These are phyloP conservation scores for Secale cereale DNA, from an alignment of 176 grass and related monocot species.

Conservation along the genomic window DNA sequence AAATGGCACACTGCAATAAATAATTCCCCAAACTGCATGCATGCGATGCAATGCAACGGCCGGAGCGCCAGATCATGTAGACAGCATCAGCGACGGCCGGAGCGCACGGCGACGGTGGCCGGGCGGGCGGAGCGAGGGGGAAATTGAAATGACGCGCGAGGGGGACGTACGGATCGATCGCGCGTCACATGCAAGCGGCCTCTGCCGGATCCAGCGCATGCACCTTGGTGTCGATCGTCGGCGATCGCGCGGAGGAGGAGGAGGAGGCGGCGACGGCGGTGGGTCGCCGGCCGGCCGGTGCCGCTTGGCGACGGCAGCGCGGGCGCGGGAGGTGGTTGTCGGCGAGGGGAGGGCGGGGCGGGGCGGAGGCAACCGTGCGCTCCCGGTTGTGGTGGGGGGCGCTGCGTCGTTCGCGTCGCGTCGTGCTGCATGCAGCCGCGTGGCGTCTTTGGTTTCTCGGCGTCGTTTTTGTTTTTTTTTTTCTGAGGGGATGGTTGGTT, in stretches of 20 bases:
- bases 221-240: not conserved
- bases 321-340: not conserved
- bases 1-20: not conserved
- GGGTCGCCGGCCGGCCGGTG: constrained; percentile 9
- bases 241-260: not conserved
- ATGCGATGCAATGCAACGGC: too few relatives aligned
- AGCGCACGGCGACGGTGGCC: too few relatives aligned
- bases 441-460: not conserved
- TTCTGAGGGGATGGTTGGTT: too few relatives aligned
- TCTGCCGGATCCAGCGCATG: not conserved
- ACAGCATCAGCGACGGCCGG: too few relatives aligned
- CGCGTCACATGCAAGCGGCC: not conserved
- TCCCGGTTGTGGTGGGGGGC: not conserved
- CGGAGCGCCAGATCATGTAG: too few relatives aligned
- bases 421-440: constrained; percentile 2
- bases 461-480: too few relatives aligned
- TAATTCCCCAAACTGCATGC: not conserved
- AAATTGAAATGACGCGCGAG: not conserved
- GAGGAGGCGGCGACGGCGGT: not conserved
- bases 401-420: not conserved
- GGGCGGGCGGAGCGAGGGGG: too few relatives aligned
- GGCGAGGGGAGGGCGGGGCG: not conserved
- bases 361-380: constrained; percentile 8
- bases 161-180: not conserved
- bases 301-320: constrained; percentile 8